phyloP scores from a whole-genome alignment of 106 monocot genomes.

The Xerophyta viscosa region DNA sequence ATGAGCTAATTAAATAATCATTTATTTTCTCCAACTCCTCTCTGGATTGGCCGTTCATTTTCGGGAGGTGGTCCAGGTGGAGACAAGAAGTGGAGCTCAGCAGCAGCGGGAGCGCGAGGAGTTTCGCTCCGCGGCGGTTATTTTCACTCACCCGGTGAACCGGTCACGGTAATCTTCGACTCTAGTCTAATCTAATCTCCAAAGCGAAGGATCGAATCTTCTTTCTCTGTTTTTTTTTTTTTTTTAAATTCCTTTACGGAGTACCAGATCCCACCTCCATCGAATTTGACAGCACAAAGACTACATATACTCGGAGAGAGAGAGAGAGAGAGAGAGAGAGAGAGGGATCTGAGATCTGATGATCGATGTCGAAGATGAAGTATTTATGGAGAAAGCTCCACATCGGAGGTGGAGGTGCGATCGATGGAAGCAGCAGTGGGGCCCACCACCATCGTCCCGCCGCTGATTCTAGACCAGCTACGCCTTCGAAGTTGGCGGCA shows the following conservation, averaged over 20 bases:
- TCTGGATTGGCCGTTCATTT: too few species aligned
- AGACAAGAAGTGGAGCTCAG: too few species aligned
- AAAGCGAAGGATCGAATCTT: background rate
- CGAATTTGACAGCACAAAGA: background rate
- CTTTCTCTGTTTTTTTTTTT: background rate
- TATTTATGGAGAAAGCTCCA: slow-evolving; percentile 6
- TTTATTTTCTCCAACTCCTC: too few species aligned
- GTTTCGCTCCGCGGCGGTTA: too few species aligned
- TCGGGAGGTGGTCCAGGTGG: too few species aligned
- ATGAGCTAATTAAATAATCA: too few species aligned
- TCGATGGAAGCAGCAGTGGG: background rate
- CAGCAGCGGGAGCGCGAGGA: background rate
- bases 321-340: slow-evolving; percentile 1
- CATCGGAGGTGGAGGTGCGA: slow-evolving; percentile 6
- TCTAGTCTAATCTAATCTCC: background rate
- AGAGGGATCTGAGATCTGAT: background rate
- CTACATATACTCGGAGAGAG: background rate
- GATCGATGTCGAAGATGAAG: slow-evolving; percentile 16
- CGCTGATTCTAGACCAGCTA: background rate
- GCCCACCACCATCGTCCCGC: slow-evolving; percentile 1
- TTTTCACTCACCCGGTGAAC: slow-evolving; percentile 1
- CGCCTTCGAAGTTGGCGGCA: background rate
- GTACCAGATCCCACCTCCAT: background rate
- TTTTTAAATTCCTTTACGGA: too few species aligned
- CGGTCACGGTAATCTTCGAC: slow-evolving; percentile 4